Conservation (phyloP, 75 land plant species). For the Adiantum capillusveneris region DNA sequence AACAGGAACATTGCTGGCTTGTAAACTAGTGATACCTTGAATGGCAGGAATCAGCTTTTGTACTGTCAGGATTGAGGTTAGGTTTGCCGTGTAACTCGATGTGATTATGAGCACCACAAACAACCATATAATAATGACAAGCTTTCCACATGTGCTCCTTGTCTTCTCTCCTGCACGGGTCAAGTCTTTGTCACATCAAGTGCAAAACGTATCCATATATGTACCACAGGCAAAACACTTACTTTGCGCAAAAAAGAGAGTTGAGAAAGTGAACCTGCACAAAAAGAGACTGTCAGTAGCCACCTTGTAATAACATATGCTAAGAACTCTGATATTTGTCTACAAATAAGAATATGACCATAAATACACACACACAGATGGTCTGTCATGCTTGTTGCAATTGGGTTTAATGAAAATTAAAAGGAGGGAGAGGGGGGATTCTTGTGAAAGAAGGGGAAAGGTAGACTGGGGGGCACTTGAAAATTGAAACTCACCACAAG, state of each 20-base stretch:
- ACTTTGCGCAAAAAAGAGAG: slow-evolving; percentile 36
- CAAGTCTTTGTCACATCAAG: no score
- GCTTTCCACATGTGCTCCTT: slow-evolving; percentile 27
- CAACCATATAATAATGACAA: slow-evolving; percentile 39
- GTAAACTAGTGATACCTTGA: slow-evolving; percentile 18
- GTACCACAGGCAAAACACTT: not conserved
- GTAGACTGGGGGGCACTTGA: not conserved
- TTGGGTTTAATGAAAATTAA: no score
- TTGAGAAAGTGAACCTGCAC: slow-evolving; percentile 33
- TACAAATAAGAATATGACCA: no score
- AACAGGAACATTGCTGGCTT: slow-evolving; percentile 12
- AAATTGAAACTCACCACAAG: slow-evolving; percentile 18
- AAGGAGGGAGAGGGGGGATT: no score
- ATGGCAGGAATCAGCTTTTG: slow-evolving; percentile 29
- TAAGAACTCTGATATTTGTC: not conserved
- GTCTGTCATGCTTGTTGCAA: no score
- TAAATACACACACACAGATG: no score
- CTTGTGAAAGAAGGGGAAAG: not conserved
- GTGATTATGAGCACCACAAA: slow-evolving; percentile 39
- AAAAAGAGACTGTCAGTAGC: not conserved
- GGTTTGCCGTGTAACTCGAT: slow-evolving; percentile 49
- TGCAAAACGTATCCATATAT: slow-evolving; percentile 11
- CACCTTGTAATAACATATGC: not conserved
- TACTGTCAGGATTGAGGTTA: slow-evolving; percentile 49
- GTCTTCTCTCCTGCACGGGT: slow-evolving; percentile 40